Conservation (phyloP, 768 basidiomycete genomes). For the Termitomyces heimii region DNA sequence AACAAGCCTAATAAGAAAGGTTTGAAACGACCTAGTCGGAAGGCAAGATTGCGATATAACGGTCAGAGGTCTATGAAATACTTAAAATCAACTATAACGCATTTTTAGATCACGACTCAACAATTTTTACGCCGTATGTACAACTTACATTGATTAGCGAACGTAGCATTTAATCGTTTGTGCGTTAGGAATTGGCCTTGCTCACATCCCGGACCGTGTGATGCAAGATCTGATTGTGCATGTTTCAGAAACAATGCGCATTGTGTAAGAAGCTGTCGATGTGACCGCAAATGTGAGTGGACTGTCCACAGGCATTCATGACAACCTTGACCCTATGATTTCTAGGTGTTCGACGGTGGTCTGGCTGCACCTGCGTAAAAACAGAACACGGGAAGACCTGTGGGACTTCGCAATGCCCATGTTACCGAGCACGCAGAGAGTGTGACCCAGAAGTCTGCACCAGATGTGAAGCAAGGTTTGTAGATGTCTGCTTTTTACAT, state of each 20-base stretch:
- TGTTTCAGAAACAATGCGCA: constrained; percentile 47
- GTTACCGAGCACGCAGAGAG: constrained; percentile 44
- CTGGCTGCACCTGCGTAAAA: constrained; percentile 48
- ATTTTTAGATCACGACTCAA: constrained; percentile 12
- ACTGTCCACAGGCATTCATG: constrained; percentile 10
- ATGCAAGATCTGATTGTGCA: constrained; percentile 30
- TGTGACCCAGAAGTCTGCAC: constrained; percentile 65
- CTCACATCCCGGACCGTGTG: constrained; percentile 52
- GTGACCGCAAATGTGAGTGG: constrained; percentile 42
- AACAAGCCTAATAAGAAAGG: background rate
- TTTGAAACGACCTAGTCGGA: constrained; percentile 4
- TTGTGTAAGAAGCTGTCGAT: constrained; percentile 53
- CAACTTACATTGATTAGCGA: background rate
- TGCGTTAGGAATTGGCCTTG: constrained; percentile 43
- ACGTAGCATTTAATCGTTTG: background rate
- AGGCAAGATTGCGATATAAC: constrained; percentile 3
- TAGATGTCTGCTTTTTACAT: constrained; percentile 2
- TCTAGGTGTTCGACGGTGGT: constrained; percentile 51
- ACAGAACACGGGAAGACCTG: constrained; percentile 21
- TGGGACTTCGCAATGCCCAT: constrained; percentile 44
- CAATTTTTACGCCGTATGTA: constrained; percentile 22
- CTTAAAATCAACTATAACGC: background rate
- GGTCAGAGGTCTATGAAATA: constrained; percentile 1
- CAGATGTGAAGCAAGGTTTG: constrained; percentile 45
- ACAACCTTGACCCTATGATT: background rate